phyloP scores from a whole-genome alignment of 345 rosid genomes.

The Isatis tinctoria region DNA sequence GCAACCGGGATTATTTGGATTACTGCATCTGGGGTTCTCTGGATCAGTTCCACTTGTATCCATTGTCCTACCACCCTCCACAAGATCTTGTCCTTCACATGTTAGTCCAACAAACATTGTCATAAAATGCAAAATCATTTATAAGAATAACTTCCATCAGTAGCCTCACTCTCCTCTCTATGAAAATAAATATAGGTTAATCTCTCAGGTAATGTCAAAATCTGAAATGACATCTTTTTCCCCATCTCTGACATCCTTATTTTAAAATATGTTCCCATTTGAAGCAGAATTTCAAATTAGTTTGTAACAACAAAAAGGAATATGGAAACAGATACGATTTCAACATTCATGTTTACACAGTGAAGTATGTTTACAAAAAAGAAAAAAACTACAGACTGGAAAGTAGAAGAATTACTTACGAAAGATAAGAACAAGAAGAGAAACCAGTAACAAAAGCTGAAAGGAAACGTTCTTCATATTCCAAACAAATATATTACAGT shows the following conservation, averaged over 20 bases:
- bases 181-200: no score
- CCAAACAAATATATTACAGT: not conserved
- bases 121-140: not conserved
- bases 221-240: no score
- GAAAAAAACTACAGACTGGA: not conserved
- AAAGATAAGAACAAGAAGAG: constrained; percentile 5
- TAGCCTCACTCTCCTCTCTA: no score
- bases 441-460: constrained; percentile 5
- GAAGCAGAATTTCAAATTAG: no score
- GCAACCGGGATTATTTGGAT: no score
- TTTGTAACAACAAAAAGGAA: no score
- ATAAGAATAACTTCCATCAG: not conserved
- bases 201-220: no score
- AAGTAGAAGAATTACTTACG: not conserved
- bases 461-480: constrained; percentile 18
- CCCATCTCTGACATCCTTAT: no score
- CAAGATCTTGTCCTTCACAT: constrained; percentile 8
- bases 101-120: not conserved
- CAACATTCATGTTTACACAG: not conserved
- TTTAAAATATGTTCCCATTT: no score
- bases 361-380: not conserved
- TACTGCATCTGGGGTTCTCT: not conserved
- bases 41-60: not conserved
- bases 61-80: not conserved
- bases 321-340: not conserved